Evolutionary conservation across 2,329 filamentous ascomycete genomes (phyloP), one percentile per base, ranked within the genome.

Genomic region (Lomentospora prolificans): DNA sequence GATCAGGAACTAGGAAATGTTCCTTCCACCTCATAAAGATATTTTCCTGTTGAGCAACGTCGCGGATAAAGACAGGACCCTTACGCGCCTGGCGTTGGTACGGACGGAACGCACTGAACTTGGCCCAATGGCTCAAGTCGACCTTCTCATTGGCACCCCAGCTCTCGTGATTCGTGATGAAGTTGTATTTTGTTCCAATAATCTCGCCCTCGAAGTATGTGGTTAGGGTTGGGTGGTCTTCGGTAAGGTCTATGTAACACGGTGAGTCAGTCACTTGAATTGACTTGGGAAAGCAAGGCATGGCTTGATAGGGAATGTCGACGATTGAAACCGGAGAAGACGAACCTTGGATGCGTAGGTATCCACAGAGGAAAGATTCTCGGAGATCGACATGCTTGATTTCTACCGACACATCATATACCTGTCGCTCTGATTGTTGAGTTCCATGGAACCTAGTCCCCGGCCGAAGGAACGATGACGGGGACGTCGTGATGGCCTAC

Each of bases 11-110:
- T 0, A 99, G 76, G 65, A 99, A 99, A 64, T 95, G 90, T 67
- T 99, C 94, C 71, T 99, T 99, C 94, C 94, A 99, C 58, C 94
- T 84, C 94, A 99, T 99, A 66, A 96, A 99, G 30, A 99, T 85
- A 67, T 95, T 85, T 63, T 96, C 91, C 60, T 84, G 79, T 66
- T 95, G 87, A 51, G 83, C 81, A 62, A 86, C 82, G 63, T 95
- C 86, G 74, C 84, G 74, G 74, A 84, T 75, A 75, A 66, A 62
- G 27, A 77, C 69, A 22, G 82, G 69, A 14, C 81, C 41, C 62
- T 79, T 83, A 50, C 75, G 75, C 31, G 77, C 78, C 57, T 77
- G 74, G 64, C 81, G 83, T 48, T 74, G 70, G 57, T 92, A 84
- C 1, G 89, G 90, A 55, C 86, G 82, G 77, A 95, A 97, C 7